phyloP scores from a whole-genome alignment of 2,329 filamentous ascomycete genomes.

The Sclerotinia spermophila region DNA sequence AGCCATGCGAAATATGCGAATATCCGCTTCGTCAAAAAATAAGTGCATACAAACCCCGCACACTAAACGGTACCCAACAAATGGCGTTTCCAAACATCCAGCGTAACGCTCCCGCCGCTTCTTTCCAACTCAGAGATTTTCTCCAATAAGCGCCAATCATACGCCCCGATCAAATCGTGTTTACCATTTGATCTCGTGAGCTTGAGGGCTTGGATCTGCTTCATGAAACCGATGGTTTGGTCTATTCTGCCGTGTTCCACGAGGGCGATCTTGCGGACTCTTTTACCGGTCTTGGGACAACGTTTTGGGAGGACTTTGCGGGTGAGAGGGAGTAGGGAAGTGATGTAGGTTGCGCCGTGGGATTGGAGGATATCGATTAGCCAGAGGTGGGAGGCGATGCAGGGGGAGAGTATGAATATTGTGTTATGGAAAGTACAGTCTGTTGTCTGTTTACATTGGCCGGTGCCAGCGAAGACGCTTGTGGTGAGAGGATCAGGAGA shows the following conservation, averaged over 20 bases:
- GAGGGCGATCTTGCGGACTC: constrained; percentile 35
- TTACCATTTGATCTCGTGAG: constrained; percentile 30
- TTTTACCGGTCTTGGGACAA: constrained; percentile 24
- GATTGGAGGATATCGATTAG: constrained; percentile 28
- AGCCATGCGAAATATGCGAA: background rate
- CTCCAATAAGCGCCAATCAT: constrained; percentile 42
- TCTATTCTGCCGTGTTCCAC: constrained; percentile 37
- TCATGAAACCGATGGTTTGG: constrained; percentile 36
- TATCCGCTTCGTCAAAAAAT: too few species aligned
- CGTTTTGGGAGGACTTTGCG: constrained; percentile 22
- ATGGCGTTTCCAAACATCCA: constrained; percentile 23
- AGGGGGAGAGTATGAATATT: constrained; percentile 33
- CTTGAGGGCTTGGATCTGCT: constrained; percentile 27
- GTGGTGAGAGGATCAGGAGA: background rate
- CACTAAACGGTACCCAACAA: constrained; percentile 20
- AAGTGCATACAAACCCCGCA: background rate
- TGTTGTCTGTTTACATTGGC: constrained; percentile 21
- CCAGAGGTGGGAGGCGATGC: constrained; percentile 23
- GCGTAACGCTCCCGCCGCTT: constrained; percentile 35
- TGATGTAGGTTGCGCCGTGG: constrained; percentile 27
- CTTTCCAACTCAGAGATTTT: constrained; percentile 43
- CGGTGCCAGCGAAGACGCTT: constrained; percentile 18
- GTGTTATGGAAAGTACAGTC: constrained; percentile 25
- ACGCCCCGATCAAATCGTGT: constrained; percentile 37
- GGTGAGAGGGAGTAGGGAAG: constrained; percentile 19